Base-by-base conservation (phyloP, 2,329 filamentous ascomycete species). In the Chaetomium olivaceum region DNA sequence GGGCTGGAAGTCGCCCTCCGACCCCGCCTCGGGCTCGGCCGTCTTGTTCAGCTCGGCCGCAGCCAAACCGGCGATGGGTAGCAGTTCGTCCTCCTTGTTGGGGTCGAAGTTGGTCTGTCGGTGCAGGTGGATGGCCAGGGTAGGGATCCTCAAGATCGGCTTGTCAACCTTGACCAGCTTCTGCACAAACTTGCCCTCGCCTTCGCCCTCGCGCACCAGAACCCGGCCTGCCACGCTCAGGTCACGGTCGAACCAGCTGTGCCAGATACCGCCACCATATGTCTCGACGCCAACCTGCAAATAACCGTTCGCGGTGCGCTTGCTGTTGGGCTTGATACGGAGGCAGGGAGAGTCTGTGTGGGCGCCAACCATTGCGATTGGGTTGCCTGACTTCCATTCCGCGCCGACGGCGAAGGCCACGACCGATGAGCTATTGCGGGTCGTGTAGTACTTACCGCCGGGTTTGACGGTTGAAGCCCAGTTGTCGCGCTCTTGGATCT, bases 221-320 rank as follows among this genome's bases (percentile, higher is more conserved):
- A 91, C 91, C 66, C 95, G 86, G 9, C 95, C 95, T 36, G 95
- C 95, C 62, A 98, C 88, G 72, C 91, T 91, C 68, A 99, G 82
- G 77, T 99, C 95, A 59, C 95, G 89, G 77, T 99, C 95, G 75
- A 99, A 99, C 95, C 91, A 99, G 56, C 92, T 96, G 79, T 97
- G 93, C 94, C 94, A 98, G 74, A 98, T 89, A 63, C 95, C 95
- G 68, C 95, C 95, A 61, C 95, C 95, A 75, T 99, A 99, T 1
- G 92, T 94, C 82, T 99, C 95, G 60, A 97, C 94, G 61, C 93
- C 95, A 64, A 99, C 89, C 79, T 99, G 95, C 69, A 97, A 80
- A 78, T 95, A 99, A 14, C 94, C 94, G 70, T 91, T 90, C 63
- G 86, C 88, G 74, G 87, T 85, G 80, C 94, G 95, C 80, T 94